Evolutionary conservation across 352 stramenopile species (phyloP).

Genomic region (Globisporangium nunn): DNA sequence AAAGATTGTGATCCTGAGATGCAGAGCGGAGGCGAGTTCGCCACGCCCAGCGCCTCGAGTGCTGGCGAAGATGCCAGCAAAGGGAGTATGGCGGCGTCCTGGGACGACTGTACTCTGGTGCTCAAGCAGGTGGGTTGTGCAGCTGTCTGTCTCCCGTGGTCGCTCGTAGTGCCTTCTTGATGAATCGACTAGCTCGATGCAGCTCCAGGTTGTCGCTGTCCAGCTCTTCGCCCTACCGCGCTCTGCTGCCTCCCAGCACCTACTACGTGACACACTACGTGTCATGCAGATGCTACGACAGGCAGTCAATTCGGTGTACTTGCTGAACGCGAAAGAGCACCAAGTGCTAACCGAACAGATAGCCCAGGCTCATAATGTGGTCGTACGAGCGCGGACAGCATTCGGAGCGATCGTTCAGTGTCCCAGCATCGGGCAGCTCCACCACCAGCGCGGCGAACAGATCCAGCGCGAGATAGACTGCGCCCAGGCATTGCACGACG

Average conservation of each 20-base stretch:
- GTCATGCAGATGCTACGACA: not conserved
- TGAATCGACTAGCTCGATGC: not conserved
- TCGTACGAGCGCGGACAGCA: not conserved
- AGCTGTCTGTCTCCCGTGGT: not conserved
- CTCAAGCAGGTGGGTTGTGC: conserved; percentile 2
- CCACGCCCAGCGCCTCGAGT: not conserved
- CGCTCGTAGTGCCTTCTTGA: not conserved
- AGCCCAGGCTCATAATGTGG: not conserved
- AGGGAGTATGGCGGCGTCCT: not conserved
- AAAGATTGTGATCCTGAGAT: not conserved
- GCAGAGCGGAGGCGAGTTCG: not conserved
- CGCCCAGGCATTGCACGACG: not conserved
- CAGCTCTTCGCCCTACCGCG: not conserved
- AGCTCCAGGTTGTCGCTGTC: conserved; percentile 1
- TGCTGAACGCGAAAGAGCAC: not conserved
- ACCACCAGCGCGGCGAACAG: not conserved
- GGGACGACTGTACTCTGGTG: not conserved
- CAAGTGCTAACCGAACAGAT: not conserved
- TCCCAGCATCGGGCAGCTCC: not conserved
- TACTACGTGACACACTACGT: not conserved
- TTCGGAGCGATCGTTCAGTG: not conserved
- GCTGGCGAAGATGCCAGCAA: not conserved
- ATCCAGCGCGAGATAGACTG: conserved; percentile 3
- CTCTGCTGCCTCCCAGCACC: not conserved
- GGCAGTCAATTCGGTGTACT: not conserved